A percentile compares a stretch with the other conserved stretches of the same genome.
Conservation (phyloP, 2,329 filamentous ascomycete genomes). For the Nigrospora sphaerica region DNA sequence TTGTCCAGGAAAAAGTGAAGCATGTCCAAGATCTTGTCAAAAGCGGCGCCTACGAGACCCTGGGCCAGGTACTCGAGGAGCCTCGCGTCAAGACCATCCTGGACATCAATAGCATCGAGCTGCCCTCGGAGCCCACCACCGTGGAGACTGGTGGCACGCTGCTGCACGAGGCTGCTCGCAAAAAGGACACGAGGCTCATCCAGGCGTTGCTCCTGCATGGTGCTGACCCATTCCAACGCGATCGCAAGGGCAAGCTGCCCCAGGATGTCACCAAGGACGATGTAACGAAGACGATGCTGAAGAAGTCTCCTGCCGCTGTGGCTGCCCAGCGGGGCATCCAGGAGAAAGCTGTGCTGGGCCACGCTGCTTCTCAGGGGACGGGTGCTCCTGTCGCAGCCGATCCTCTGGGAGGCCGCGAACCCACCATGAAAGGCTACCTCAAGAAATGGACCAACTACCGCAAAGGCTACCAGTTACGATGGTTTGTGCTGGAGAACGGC, state of each 20-base stretch:
- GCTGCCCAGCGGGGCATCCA: conserved; percentile 93
- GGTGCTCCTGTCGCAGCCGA: conserved; percentile 48
- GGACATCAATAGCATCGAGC: conserved; percentile 87
- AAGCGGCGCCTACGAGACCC: conserved; percentile 64
- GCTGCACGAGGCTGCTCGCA: conserved; percentile 86
- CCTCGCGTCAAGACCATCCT: conserved; percentile 77
- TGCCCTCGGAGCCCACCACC: conserved; percentile 73
- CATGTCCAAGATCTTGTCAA: conserved; percentile 76
- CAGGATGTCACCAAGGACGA: conserved; percentile 97
- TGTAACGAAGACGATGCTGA: conserved; percentile 77
- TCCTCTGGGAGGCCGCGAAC: conserved; percentile 70
- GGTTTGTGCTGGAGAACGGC: conserved; percentile 97
- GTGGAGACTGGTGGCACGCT: conserved; percentile 82
- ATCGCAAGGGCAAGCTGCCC: conserved; percentile 90
- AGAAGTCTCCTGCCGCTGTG: conserved; percentile 88
- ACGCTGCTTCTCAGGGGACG: conserved; percentile 49
- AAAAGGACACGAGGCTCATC: conserved; percentile 79
- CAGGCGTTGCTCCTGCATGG: conserved; percentile 88
- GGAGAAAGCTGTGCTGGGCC: conserved; percentile 90
- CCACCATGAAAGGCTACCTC: conserved; percentile 96
- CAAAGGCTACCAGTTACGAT: conserved; percentile 90
- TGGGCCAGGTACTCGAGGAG: conserved; percentile 79
- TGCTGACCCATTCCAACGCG: conserved; percentile 89
- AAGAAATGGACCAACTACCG: conserved; percentile 99
- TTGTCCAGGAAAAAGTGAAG: conserved; percentile 77